Conservation (phyloP, 2,329 filamentous ascomycete species). For the Trichoderma guizhouense region DNA sequence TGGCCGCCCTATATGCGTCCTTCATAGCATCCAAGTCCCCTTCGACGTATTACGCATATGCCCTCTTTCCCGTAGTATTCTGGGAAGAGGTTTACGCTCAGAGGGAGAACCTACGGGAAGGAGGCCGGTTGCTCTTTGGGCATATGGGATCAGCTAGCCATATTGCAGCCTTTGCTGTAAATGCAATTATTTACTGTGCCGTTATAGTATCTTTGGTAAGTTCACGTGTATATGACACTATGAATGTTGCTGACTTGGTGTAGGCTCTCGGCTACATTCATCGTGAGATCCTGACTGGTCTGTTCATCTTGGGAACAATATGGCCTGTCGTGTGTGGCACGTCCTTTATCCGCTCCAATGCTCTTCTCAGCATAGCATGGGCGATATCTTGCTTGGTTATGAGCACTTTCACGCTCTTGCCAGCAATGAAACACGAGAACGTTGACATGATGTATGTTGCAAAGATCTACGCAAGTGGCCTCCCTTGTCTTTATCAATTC, state of each 20-base stretch:
- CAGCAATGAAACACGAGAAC: conserved; percentile 81
- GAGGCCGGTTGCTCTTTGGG: conserved; percentile 64
- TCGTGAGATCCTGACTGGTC: conserved; percentile 77
- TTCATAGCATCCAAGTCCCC: conserved; percentile 79
- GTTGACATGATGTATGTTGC: conserved; percentile 65
- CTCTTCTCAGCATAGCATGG: conserved; percentile 67
- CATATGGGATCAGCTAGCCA: conserved; percentile 61
- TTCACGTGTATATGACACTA: conserved; percentile 17
- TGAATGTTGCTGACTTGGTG: background rate
- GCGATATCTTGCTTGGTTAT: conserved; percentile 72
- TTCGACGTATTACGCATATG: conserved; percentile 83
- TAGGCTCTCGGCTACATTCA: conserved; percentile 90
- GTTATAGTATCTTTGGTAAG: conserved; percentile 75
- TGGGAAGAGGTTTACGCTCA: conserved; percentile 93
- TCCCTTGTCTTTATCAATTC: background rate
- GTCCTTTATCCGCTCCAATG: conserved; percentile 66
- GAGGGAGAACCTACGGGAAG: conserved; percentile 64
- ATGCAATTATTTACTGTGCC: conserved; percentile 64
- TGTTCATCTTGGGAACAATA: conserved; percentile 71
- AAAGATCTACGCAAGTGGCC: background rate
- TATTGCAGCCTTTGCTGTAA: conserved; percentile 57
- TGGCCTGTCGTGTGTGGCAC: conserved; percentile 77
- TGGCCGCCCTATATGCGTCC: conserved; percentile 74
- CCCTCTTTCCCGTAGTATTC: conserved; percentile 87
- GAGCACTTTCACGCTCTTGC: conserved; percentile 86